Conservation (phyloP, 306 rosid species). For the Luffa acutangula region DNA sequence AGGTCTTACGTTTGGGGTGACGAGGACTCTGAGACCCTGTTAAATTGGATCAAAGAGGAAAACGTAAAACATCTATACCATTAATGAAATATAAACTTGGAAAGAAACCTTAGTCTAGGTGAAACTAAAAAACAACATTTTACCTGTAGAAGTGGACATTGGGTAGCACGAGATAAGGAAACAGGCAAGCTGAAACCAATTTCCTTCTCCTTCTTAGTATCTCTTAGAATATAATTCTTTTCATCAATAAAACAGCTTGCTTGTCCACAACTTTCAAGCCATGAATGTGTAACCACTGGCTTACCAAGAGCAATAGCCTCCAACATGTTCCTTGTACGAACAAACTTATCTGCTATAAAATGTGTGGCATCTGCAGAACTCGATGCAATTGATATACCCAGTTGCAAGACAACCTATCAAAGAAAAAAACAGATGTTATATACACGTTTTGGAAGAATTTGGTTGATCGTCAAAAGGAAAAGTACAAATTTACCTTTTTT, state of each 20-base stretch:
- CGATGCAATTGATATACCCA: constrained; percentile 59
- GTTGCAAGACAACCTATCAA: constrained; percentile 47
- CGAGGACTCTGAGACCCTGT: constrained; percentile 71
- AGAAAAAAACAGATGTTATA: constrained; percentile 21
- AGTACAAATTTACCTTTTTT: constrained; percentile 50
- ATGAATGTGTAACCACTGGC: constrained; percentile 80
- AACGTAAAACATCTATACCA: constrained; percentile 1
- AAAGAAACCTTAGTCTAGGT: not conserved
- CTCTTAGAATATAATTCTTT: constrained; percentile 68
- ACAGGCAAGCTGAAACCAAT: constrained; percentile 74
- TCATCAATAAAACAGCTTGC: constrained; percentile 85
- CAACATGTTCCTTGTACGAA: constrained; percentile 85
- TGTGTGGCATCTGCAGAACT: constrained; percentile 81
- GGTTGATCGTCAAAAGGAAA: not conserved
- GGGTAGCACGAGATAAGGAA: constrained; percentile 58
- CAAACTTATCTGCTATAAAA: constrained; percentile 81
- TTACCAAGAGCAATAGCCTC: constrained; percentile 89
- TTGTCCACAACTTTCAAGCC: constrained; percentile 95
- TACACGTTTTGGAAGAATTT: constrained; percentile 8
- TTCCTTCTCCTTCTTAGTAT: constrained; percentile 83
- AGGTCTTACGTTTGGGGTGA: constrained; percentile 75
- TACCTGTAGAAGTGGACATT: constrained; percentile 66
- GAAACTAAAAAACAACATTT: not conserved
- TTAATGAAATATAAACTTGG: not conserved
- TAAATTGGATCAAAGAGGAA: constrained; percentile 15